Percentiles rank a stretch among this genome's conserved stretches.
Evolutionary conservation across 371 early-diverging fungal genomes (phyloP).

Genomic region (Syncephalastrum sp.): DNA sequence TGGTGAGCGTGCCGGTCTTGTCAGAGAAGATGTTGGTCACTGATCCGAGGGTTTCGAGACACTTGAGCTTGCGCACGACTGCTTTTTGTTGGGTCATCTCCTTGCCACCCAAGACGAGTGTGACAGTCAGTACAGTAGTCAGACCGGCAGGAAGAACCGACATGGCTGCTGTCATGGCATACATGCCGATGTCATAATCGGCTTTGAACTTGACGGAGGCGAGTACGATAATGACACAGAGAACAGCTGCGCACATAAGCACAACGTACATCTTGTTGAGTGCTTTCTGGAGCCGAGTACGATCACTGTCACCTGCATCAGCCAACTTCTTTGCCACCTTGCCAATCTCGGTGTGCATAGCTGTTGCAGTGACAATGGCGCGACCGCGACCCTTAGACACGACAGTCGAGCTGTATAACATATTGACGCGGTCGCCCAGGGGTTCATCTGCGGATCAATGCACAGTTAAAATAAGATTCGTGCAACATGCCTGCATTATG

Average conservation of each 20-base stretch:
- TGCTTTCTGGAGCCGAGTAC: constrained; percentile 75
- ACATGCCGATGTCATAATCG: constrained; percentile 25
- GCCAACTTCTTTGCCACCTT: constrained; percentile 79
- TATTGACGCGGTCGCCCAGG: constrained; percentile 58
- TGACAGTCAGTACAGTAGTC: constrained; percentile 87
- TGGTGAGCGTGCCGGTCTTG: constrained; percentile 66
- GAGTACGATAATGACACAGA: constrained; percentile 46
- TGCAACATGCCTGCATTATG: constrained; percentile 1
- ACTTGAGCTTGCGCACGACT: constrained; percentile 30
- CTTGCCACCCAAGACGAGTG: constrained; percentile 88
- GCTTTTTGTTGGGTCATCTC: constrained; percentile 80
- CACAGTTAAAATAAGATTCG: neutral
- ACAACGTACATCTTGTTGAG: constrained; percentile 68
- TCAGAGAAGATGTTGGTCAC: constrained; percentile 92
- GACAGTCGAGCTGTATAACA: constrained; percentile 55
- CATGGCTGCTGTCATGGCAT: constrained; percentile 66
- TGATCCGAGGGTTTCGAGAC: constrained; percentile 83
- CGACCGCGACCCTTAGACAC: constrained; percentile 37
- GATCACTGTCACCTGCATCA: constrained; percentile 55
- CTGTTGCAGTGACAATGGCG: constrained; percentile 79
- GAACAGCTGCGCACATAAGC: constrained; percentile 51
- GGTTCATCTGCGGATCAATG: constrained; percentile 26
- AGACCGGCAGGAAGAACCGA: constrained; percentile 96
- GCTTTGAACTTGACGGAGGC: constrained; percentile 23
- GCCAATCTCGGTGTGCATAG: constrained; percentile 85